Evolutionary conservation across 2,329 filamentous ascomycete species (phyloP).

Genomic region (Coniella vitis): DNA sequence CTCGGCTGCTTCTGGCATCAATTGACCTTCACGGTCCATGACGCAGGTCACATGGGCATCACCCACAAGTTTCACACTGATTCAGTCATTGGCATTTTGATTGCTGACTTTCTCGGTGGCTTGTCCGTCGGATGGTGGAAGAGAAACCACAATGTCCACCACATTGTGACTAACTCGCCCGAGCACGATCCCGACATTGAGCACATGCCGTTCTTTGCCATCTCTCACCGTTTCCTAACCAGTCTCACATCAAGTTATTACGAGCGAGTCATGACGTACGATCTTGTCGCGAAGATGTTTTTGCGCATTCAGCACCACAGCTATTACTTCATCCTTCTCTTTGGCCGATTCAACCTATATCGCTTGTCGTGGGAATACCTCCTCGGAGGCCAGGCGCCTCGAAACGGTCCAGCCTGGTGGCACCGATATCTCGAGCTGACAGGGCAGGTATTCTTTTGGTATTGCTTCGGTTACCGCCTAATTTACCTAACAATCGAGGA

Average conservation of each 20-base stretch:
- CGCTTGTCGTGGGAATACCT: constrained; percentile 73
- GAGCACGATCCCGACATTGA: constrained; percentile 96
- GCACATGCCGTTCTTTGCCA: constrained; percentile 82
- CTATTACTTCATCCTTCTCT: constrained; percentile 74
- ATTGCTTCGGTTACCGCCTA: constrained; percentile 78
- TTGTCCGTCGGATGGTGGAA: constrained; percentile 97
- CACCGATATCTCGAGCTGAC: constrained; percentile 72
- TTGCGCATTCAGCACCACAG: constrained; percentile 71
- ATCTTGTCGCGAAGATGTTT: constrained; percentile 62
- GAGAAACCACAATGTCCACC: constrained; percentile 89
- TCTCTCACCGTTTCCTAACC: constrained; percentile 72
- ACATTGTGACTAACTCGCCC: constrained; percentile 90
- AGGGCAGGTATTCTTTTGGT: constrained; percentile 78
- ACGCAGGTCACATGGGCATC: constrained; percentile 95
- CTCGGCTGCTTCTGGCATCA: constrained; percentile 91
- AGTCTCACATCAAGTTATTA: constrained; percentile 77
- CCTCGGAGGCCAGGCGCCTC: constrained; percentile 61
- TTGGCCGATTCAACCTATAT: constrained; percentile 87
- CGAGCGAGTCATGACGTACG: constrained; percentile 71
- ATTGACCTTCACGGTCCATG: constrained; percentile 86
- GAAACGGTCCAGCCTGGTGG: constrained; percentile 73
- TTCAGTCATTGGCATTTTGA: constrained; percentile 78
- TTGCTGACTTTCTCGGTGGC: constrained; percentile 84
- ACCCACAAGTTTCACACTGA: constrained; percentile 84
- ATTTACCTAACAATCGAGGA: constrained; percentile 67